Base-by-base conservation (phyloP, 192 early-diverging fungal genomes). In the Coemansia sp. region DNA sequence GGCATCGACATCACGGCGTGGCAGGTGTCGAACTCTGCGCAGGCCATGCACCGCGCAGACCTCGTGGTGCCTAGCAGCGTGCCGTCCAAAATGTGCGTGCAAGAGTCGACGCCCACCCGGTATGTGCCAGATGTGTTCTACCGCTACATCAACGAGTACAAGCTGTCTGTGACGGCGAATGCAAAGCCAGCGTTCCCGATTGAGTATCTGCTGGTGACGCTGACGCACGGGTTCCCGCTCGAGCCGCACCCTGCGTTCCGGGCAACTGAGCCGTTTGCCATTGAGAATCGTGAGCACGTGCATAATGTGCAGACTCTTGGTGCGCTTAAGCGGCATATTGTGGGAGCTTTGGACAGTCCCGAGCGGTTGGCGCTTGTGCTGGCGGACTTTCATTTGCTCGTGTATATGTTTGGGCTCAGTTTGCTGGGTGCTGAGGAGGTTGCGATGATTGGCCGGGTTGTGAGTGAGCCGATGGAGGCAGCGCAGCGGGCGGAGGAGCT, bases 61-160 rank as follows among this genome's bases (percentile, higher is more conserved):
- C 90, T 99, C 53, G 86, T 98, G 11, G 93, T 96, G 64, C 89
- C 96, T 4, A 93, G 91, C 69, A 85, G 87, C 17, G 89, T 93
- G 31, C 95, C 97, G 4, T 82, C 84, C 21, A 83, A 93, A 56
- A 89, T 98, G 89, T 86, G 91, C 5, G 93, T 98, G 19, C 85
- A 87, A 64, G 87, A 88, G 58, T 70, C 87, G 17, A 88, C 86
- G 5, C 75, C 83, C 60, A 83, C 88, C 34, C 85, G 90, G 21
- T 99, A 99, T 70, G 91, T 99, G 19, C 97, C 95, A 0, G 97
- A 99, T 38, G 89, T 99, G 17, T 94, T 97, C 67, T 99, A 96
- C 84, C 91, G 90, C 72, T 95, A 92, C 74, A 93, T 88, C 68
- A 99, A 99, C 84, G 86, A 96, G 70, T 99, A 99, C 78, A 88